Conservation (phyloP, 2,329 filamentous ascomycete species). For the Stenocarpella maydis region DNA sequence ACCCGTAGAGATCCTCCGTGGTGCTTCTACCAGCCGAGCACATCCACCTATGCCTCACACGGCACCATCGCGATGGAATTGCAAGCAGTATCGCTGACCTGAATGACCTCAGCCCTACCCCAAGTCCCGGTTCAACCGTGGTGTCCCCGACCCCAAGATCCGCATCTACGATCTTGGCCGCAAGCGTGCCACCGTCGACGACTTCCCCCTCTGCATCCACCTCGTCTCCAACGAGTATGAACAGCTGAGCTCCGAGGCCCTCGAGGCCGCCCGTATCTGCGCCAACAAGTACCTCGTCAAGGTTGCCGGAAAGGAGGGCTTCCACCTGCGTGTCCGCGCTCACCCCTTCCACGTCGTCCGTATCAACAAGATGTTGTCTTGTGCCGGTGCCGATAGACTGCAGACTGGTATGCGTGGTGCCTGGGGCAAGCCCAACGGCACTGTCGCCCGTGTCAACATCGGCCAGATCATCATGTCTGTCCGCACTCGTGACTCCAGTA, state of each 20-base stretch:
- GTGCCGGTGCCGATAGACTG: constrained; percentile 99
- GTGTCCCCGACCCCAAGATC: constrained; percentile 87
- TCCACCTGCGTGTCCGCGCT: constrained; percentile 82
- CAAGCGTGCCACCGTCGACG: constrained; percentile 98
- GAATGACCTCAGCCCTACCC: constrained; percentile 82
- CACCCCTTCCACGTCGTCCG: constrained; percentile 99
- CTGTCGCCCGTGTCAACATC: constrained; percentile 99
- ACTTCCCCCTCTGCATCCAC: constrained; percentile 99
- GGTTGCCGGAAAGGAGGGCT: constrained; percentile 75
- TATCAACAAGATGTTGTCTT: constrained; percentile 99
- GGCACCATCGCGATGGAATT: not conserved
- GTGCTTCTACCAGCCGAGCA: not conserved
- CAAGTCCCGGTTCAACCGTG: constrained; percentile 99
- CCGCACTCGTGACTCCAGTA: constrained; percentile 93
- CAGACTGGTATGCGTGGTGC: constrained; percentile 99
- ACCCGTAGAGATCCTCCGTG: constrained; percentile 3
- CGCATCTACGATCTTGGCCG: constrained; percentile 99
- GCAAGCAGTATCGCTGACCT: constrained; percentile 59
- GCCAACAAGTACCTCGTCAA: constrained; percentile 97
- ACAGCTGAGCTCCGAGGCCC: constrained; percentile 98
- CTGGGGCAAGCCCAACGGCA: constrained; percentile 99
- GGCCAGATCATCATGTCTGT: constrained; percentile 98
- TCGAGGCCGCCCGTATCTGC: constrained; percentile 99
- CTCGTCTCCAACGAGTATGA: constrained; percentile 99
- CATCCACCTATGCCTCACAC: not conserved